Base-by-base conservation (phyloP, 2,329 filamentous ascomycete species). In the Penicillium sp. region DNA sequence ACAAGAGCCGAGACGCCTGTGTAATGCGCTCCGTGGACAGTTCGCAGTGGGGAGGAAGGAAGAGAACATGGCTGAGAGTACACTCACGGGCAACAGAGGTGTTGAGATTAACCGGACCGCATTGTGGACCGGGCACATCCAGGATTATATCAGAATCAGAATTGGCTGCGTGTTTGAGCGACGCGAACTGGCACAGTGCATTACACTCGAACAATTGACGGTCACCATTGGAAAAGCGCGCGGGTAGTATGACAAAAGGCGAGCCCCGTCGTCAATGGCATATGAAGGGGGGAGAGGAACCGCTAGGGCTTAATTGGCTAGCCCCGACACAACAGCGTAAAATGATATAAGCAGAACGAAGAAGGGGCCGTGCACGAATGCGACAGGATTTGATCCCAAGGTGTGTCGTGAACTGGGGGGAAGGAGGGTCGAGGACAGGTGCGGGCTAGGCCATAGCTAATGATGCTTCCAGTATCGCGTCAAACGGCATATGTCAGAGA, bases 101-200 rank as follows among this genome's bases (percentile, higher is more conserved):
- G 26, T 26, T 58, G 47, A 58, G 23, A 52, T 63, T 67, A 66
- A 59, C 60, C 63, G 59, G 62, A 58, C 60, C 60, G 63, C 68
- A 69, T 70, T 46, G 62, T 65, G 56, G 54, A 56, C 48, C 52
- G 38, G 50, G 21, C 58, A 58, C 38, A 56, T 64, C 64, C 61
- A 8, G 60, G 57, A 50, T 62, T 31, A 54, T 31, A 49, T 51
- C 11, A 38, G 44, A 56, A 11, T 62, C 19, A 44, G 47, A 29
- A 54, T 15, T 60, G 61, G 60, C 41, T 57, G 30, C 52, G 38
- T 58, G 54, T 30, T 54, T 47, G 26, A 54, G 26, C 45, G 52
- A 59, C 26, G 48, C 19, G 31, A 58, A 59, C 41, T 61, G 58
- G 59, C 23, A 53, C 50, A 55, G 45, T 55, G 49, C 62, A 66